Evolutionary conservation across 352 stramenopile species (phyloP).

Genomic region (Phytophthora meadii): DNA sequence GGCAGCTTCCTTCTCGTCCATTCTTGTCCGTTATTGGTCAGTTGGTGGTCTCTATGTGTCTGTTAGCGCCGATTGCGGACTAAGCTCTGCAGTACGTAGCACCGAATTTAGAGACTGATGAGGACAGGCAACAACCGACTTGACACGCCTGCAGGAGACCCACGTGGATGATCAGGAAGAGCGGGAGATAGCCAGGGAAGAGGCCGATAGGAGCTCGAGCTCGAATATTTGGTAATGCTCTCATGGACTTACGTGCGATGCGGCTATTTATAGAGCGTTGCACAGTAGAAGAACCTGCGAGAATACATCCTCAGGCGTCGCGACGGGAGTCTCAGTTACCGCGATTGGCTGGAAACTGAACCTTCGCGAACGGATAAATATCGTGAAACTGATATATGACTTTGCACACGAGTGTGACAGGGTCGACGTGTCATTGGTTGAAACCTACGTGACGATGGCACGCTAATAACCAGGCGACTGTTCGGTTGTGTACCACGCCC

Average conservation of each 20-base stretch:
- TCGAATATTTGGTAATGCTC: slow-evolving; percentile 30
- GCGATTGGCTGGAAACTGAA: not conserved
- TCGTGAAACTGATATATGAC: slow-evolving; percentile 2
- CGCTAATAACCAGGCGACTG: slow-evolving; percentile 25
- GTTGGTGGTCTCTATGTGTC: slow-evolving; percentile 16
- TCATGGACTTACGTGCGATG: slow-evolving; percentile 17
- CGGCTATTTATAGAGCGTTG: slow-evolving; percentile 29
- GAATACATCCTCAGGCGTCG: slow-evolving; percentile 3
- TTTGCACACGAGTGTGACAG: not conserved
- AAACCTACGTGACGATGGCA: slow-evolving; percentile 16
- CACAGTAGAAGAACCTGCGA: slow-evolving; percentile 5
- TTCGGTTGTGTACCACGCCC: slow-evolving; percentile 21
- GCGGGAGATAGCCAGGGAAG: slow-evolving; percentile 25
- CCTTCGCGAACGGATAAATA: slow-evolving; percentile 1
- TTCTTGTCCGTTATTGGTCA: slow-evolving; percentile 3
- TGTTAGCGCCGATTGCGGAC: slow-evolving; percentile 23
- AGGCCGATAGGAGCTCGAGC: slow-evolving; percentile 2
- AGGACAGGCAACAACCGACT: slow-evolving; percentile 31
- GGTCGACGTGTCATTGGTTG: slow-evolving; percentile 6
- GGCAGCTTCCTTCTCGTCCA: slow-evolving; percentile 58
- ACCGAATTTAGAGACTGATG: slow-evolving; percentile 10
- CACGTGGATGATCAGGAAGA: slow-evolving; percentile 26
- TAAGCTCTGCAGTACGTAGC: slow-evolving; percentile 16
- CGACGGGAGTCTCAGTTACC: not conserved
- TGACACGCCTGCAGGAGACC: slow-evolving; percentile 9